These are phyloP conservation scores for Suhomyces emberorum DNA, from an alignment of 805 yeast genomes.

Conservation along the genomic window DNA sequence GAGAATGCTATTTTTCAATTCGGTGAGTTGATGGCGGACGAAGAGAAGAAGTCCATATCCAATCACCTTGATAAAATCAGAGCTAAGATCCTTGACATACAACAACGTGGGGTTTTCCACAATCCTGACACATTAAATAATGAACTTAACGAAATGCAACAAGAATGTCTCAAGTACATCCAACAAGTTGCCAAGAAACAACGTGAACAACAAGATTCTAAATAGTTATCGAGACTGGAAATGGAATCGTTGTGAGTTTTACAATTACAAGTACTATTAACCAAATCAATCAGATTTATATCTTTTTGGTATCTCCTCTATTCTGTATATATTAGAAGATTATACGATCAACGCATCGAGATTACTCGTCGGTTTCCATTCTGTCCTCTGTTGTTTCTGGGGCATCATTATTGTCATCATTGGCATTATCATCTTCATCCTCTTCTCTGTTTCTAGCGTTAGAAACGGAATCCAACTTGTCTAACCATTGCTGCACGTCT, in stretches of 20 bases:
- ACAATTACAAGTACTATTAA: too few relatives aligned
- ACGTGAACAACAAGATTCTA: constrained; percentile 10
- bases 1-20: constrained; percentile 81
- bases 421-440: constrained; percentile 30
- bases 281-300: too few relatives aligned
- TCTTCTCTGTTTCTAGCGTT: constrained; percentile 51
- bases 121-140: constrained; percentile 30
- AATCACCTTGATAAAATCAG: constrained; percentile 19
- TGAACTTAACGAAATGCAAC: constrained; percentile 38
- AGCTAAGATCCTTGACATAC: constrained; percentile 30
- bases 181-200: constrained; percentile 39
- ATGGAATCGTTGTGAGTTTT: too few relatives aligned
- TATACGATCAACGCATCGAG: neutral
- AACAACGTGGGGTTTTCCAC: constrained; percentile 28
- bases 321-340: neutral
- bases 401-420: constrained; percentile 14
- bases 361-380: constrained; percentile 40
- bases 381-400: constrained; percentile 23
- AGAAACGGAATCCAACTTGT: constrained; percentile 63
- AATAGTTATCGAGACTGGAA: too few relatives aligned
- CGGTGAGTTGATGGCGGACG: constrained; percentile 43
- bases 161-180: constrained; percentile 36
- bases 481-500: constrained; percentile 79
- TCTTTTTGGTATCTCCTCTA: too few relatives aligned
- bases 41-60: constrained; percentile 41